Evolutionary conservation across 2,329 filamentous ascomycete genomes (phyloP).

Genomic region (Teratosphaeria epicoccoides): DNA sequence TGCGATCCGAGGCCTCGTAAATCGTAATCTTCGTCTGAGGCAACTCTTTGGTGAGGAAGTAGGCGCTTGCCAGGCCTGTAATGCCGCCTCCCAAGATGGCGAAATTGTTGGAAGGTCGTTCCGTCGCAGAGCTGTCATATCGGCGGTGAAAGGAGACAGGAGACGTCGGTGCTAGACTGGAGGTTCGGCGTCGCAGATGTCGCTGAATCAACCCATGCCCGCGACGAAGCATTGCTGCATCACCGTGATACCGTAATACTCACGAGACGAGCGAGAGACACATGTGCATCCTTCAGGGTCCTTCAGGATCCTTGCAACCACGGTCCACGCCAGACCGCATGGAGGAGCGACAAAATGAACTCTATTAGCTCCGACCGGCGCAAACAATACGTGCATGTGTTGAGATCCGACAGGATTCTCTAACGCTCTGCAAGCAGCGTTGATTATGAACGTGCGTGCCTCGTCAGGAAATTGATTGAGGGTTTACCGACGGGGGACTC

Average conservation of each 20-base stretch:
- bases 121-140: conserved; percentile 6
- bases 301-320: no score
- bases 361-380: no score
- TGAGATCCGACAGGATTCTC: no score
- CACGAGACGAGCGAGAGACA: not conserved
- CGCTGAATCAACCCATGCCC: conserved; percentile 9
- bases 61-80: conserved; percentile 68
- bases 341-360: no score
- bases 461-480: no score
- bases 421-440: no score
- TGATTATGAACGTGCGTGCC: no score
- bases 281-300: no score
- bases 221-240: conserved; percentile 22
- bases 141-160: not conserved
- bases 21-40: conserved; percentile 63
- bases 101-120: conserved; percentile 31
- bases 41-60: conserved; percentile 62
- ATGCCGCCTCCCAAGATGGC: conserved; percentile 73
- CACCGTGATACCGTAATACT: not conserved
- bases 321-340: no score
- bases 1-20: conserved; percentile 58
- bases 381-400: no score
- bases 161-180: not conserved
- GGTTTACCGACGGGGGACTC: no score
- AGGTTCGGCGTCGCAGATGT: not conserved